These are phyloP conservation scores for Metschnikowia bowlesiae DNA, from an alignment of 805 yeast genomes.

Conservation along the genomic window DNA sequence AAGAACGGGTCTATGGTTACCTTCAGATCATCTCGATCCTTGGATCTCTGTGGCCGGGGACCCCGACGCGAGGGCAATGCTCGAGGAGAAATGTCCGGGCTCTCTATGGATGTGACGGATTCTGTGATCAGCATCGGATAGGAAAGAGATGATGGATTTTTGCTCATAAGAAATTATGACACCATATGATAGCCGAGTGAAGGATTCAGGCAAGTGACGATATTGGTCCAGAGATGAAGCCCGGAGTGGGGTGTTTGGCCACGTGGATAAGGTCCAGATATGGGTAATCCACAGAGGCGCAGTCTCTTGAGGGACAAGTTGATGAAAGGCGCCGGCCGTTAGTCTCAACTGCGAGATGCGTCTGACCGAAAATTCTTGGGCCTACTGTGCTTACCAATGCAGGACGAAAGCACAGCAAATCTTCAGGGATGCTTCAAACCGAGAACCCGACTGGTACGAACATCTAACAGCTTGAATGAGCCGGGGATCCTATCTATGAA, in stretches of 20 bases:
- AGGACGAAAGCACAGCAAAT: conserved; percentile 1
- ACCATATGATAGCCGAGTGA: background rate
- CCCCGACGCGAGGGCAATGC: background rate
- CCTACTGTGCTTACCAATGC: background rate
- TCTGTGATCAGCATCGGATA: background rate
- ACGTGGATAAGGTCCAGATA: background rate
- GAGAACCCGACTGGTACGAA: background rate
- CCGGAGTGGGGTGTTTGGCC: background rate
- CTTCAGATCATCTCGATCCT: background rate
- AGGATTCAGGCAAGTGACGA: background rate
- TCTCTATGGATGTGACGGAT: background rate
- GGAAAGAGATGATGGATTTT: background rate
- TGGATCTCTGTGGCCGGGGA: background rate
- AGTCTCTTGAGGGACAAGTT: background rate
- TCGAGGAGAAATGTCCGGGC: conserved; percentile 1
- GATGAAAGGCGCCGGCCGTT: background rate
- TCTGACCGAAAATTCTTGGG: background rate
- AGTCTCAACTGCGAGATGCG: background rate
- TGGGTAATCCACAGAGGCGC: background rate
- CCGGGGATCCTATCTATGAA: background rate
- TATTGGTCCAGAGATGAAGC: background rate
- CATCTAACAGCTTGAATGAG: background rate
- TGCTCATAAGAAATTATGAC: background rate
- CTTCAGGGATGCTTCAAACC: background rate
- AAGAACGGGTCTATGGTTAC: conserved; percentile 15